Conservation (phyloP, 1,139 yeast genomes). For the Debaryomyces psychrophilus region DNA sequence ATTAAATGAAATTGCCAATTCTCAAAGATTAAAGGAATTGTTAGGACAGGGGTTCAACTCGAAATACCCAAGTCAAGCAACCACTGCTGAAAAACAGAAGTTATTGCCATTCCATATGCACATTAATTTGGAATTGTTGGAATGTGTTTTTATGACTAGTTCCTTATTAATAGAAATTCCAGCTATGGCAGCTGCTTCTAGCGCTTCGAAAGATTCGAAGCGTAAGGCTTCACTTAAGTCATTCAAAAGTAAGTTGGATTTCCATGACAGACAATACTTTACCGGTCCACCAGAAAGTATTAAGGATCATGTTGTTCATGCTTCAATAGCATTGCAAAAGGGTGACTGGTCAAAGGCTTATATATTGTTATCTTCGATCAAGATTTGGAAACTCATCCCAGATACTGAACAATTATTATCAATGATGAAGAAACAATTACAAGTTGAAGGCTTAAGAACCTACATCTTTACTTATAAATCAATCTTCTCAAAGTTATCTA, state of each 20-base stretch:
- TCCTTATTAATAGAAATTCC: conserved; percentile 93
- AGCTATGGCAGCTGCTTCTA: conserved; percentile 58
- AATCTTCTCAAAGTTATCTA: conserved; percentile 75
- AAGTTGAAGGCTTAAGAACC: conserved; percentile 88
- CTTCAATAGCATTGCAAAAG: conserved; percentile 83
- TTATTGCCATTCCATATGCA: conserved; percentile 98
- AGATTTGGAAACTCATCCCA: conserved; percentile 87
- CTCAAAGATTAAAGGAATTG: conserved; percentile 86
- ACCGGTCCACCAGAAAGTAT: conserved; percentile 98
- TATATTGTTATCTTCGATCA: conserved; percentile 71
- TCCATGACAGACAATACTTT: conserved; percentile 92
- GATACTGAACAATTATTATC: conserved; percentile 65
- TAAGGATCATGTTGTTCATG: conserved; percentile 90
- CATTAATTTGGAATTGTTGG: conserved; percentile 91
- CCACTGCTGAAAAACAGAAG: conserved; percentile 73
- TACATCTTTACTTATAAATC: conserved; percentile 83
- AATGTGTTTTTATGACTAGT: conserved; percentile 89
- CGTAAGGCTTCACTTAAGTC: conserved; percentile 77
- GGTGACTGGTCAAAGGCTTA: conserved; percentile 90
- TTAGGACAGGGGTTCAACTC: conserved; percentile 91
- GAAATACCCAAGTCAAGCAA: conserved; percentile 59
- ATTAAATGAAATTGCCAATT: conserved; percentile 84
- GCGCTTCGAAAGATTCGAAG: conserved; percentile 52
- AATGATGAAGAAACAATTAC: conserved; percentile 77
- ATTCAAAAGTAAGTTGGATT: conserved; percentile 88